Evolutionary conservation across 139 green algal species (phyloP).

Genomic region (Desmodesmus armatus): DNA sequence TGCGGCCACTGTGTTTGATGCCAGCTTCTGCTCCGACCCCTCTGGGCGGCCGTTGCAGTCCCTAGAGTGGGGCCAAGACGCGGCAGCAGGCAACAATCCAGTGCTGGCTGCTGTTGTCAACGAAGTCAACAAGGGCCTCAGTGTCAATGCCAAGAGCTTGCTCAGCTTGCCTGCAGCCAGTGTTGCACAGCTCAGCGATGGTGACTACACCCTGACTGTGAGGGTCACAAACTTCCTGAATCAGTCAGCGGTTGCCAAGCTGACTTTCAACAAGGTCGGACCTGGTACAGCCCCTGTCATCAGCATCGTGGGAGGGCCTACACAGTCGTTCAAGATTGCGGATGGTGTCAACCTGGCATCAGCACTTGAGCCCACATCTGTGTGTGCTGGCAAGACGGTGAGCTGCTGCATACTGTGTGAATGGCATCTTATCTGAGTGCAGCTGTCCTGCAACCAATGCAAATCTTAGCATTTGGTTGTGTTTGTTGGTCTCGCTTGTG

Average conservation of each 20-base stretch:
- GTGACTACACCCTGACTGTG: background rate
- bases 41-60: background rate
- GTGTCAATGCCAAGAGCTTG: background rate
- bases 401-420: background rate
- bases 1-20: background rate
- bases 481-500: background rate
- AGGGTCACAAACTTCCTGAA: constrained; percentile 16
- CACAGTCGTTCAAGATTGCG: constrained; percentile 14
- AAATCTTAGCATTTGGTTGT: background rate
- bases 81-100: background rate
- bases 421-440: background rate
- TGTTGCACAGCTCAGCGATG: background rate
- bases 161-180: background rate
- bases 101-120: background rate
- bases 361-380: background rate
- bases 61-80: background rate
- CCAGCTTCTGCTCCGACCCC: background rate
- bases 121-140: background rate
- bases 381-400: constrained; percentile 3
- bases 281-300: background rate
- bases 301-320: constrained; percentile 1
- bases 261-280: background rate
- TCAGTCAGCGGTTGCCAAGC: background rate
- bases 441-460: background rate
- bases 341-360: background rate